Percentiles rank a stretch among this genome's conserved stretches.
These are phyloP conservation scores for Tuber indicum DNA, from an alignment of 495 filamentous ascomycete species.

Conservation along the genomic window DNA sequence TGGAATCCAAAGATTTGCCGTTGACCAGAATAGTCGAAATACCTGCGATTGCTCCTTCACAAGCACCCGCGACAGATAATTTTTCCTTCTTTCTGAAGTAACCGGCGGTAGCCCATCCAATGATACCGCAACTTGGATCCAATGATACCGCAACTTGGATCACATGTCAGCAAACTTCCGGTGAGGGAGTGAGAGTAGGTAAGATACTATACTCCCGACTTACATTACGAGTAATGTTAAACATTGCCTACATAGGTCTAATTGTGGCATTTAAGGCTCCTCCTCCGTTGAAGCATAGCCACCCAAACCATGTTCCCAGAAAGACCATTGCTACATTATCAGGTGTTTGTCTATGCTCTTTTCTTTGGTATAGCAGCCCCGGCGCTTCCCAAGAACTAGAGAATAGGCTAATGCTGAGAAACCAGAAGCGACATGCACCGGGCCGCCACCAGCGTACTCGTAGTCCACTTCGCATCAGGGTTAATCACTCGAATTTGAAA, in stretches of 20 bases:
- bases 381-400: constrained; percentile 51
- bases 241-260: constrained; percentile 49
- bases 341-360: constrained; percentile 46
- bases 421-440: constrained; percentile 54
- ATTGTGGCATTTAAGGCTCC: constrained; percentile 54
- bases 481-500: background rate
- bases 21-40: background rate
- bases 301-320: constrained; percentile 56
- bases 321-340: constrained; percentile 56
- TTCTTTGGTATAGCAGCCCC: constrained; percentile 19
- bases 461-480: constrained; percentile 48
- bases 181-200: background rate
- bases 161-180: background rate
- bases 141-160: constrained; percentile 49
- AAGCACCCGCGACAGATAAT: constrained; percentile 57
- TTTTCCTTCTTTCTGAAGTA: constrained; percentile 51
- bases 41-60: constrained; percentile 55
- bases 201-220: background rate
- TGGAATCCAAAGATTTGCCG: background rate
- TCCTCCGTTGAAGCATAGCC: constrained; percentile 60
- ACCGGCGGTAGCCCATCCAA: constrained; percentile 58
- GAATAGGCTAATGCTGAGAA: constrained; percentile 54
- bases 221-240: background rate
- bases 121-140: constrained; percentile 48
- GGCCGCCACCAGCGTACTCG: constrained; percentile 53